Evolutionary conservation across 306 rosid genomes (phyloP), one percentile per base, ranked within the genome.

Genomic region (Cicer cuneatum): DNA sequence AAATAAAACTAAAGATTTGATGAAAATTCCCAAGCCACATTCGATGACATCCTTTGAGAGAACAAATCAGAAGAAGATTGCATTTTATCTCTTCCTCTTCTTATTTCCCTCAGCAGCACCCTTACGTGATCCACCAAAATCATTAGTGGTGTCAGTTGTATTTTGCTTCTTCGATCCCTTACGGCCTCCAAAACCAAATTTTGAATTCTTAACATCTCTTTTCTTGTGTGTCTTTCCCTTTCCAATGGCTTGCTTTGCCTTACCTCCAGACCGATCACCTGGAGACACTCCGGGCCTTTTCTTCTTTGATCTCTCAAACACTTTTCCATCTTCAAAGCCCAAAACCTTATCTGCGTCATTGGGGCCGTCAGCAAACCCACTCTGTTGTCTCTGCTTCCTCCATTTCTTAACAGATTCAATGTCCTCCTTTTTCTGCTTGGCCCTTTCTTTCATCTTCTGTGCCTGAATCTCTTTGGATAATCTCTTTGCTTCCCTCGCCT

Each of bases 321-420:
- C 59, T 62, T 87, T 89, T 15, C 91, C 97, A 74, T 89, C 91
- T 58, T 89, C 90, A 37, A 92, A 87, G 35, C 72, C 58, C 7
- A 85, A 84, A 60, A 76, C 78, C 69, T 80, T 46, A 68, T 85
- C 90, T 0, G 67, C 81, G 56, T 77, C 90, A 52, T 80, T 81
- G 12, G 74, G 90, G 1, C 79, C 87, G 10, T 83, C 89, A 5
- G 97, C 82, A 78, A 92, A 89, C 58, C 96, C 96, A 10, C 89
- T 89, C 86, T 85, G 86, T 48, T 92, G 96, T 79, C 97, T 92
- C 81, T 92, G 93, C 81, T 92, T 89, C 91, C 97, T 87, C 97
- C 97, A 91, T 76, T 89, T 91, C 85, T 91, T 89, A 75, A 91
- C 97, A 64, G 97, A 89, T 64, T 89, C 96, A 6, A 91, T 87